A percentile compares a stretch with the other conserved stretches of the same genome.
These are phyloP conservation scores for Trichosporon ovoides DNA, from an alignment of 1,284 basidiomycete species.

Conservation along the genomic window DNA sequence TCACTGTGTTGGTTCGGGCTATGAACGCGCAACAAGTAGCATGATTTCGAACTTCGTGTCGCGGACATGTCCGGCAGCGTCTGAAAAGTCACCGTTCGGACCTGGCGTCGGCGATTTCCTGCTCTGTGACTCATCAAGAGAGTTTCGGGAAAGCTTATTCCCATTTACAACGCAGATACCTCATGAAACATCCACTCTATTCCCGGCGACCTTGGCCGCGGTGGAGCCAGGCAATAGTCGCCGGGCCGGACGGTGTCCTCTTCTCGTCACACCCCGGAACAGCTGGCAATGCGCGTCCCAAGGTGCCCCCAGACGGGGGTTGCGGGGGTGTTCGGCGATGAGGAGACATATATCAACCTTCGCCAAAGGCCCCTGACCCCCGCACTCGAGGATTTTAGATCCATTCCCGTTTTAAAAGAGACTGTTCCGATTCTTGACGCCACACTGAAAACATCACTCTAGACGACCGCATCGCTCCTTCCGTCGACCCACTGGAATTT, in stretches of 20 bases:
- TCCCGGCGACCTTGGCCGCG: not conserved
- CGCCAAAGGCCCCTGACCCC: not conserved
- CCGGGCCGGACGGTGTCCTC: slow-evolving; percentile 2
- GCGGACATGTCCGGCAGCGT: not conserved
- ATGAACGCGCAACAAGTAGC: not conserved
- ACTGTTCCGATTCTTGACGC: not conserved
- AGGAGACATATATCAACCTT: slow-evolving; percentile 5
- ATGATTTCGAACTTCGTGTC: slow-evolving; percentile 2
- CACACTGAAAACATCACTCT: not conserved
- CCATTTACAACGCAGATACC: too few species aligned
- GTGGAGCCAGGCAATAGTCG: not conserved
- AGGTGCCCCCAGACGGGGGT: slow-evolving; percentile 3
- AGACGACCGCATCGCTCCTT: not conserved
- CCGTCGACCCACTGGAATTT: not conserved
- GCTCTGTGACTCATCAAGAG: too few species aligned
- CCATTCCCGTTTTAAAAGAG: not conserved
- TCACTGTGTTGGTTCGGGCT: not conserved
- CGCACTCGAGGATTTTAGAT: not conserved
- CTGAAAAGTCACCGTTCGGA: too few species aligned
- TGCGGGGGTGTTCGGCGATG: slow-evolving; percentile 4
- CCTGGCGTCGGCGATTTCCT: too few species aligned
- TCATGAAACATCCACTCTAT: not conserved
- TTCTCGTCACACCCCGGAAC: not conserved
- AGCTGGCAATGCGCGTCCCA: not conserved
- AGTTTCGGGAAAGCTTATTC: too few species aligned